Evolutionary conservation across 768 basidiomycete genomes (phyloP), one percentile per base, ranked within the genome.

Genomic region (Termitomyces sp.): DNA sequence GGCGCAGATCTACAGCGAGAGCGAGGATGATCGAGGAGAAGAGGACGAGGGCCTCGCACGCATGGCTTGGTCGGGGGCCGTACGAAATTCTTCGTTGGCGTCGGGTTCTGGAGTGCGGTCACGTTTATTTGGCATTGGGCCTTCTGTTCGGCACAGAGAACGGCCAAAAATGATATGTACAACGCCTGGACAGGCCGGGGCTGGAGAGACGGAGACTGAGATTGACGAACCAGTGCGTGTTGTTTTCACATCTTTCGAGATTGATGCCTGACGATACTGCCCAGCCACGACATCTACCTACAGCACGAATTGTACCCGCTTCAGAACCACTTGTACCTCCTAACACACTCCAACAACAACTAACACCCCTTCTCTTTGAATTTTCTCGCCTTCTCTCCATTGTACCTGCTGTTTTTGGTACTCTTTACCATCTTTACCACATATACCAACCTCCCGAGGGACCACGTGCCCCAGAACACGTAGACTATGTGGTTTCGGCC

Each of bases 201-300:
- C 85, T 26, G 86, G 86, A 7, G 88, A 90, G 70, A 89, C 88
- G 0, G 88, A 90, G 65, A 89, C 88, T 0, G 88, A 90, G 64
- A 75, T 80, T 12, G 88, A 90, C 61, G 88, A 90, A 62, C 83
- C 83, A 35, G 88, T 89, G 65, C 72, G 87, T 71, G 14, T 44
- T 51, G 38, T 58, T 19, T 24, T 47, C 14, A 37, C 8, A 21
- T 21, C 9, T 19, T 44, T 32, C 3, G 14, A 26, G 5, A 19
- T 24, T 21, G 9, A 24, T 44, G 35, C 11, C 21, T 38, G 11
- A 44, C 9, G 26, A 35, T 51, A 24, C 34, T 44, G 1, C 30
- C 7, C 32, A 87, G 87, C 78, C 83, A 37, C 76, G 74, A 28
- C 83, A 81, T 60, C 77, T 90, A 37, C 88, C 88, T 10, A 90